phyloP scores from a whole-genome alignment of 2,329 filamentous ascomycete genomes.

The Hypoxylon sp. region DNA sequence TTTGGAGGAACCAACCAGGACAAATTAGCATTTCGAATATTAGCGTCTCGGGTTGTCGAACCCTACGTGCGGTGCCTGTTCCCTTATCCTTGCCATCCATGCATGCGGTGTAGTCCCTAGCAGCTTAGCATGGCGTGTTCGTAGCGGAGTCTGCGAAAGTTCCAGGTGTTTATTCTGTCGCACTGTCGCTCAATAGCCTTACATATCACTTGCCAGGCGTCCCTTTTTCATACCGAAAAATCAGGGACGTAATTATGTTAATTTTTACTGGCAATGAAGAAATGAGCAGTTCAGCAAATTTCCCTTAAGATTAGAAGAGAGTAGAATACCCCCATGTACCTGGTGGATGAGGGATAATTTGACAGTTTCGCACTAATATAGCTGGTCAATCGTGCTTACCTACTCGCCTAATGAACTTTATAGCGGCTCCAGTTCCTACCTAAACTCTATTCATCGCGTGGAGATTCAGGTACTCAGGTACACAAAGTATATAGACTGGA shows the following conservation, averaged over 20 bases:
- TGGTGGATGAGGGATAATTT: not conserved
- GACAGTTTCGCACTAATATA: conserved; percentile 3
- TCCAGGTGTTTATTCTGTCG: conserved; percentile 23
- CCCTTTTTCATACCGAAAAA: conserved; percentile 26
- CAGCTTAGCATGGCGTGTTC: conserved; percentile 26
- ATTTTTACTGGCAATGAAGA: conserved; percentile 16
- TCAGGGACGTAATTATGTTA: conserved; percentile 9
- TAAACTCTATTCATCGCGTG: not conserved
- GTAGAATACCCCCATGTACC: no score
- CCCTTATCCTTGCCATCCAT: conserved; percentile 12
- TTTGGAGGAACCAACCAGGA: conserved; percentile 24
- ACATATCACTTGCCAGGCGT: not conserved
- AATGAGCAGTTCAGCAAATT: not conserved
- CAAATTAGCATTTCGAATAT: conserved; percentile 15
- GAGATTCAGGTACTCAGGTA: not conserved
- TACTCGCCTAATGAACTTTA: conserved; percentile 9
- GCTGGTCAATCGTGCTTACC: not conserved
- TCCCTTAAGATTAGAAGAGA: conserved; percentile 6
- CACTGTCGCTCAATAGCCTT: conserved; percentile 25
- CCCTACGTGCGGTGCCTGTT: conserved; percentile 41
- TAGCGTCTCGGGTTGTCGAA: conserved; percentile 39
- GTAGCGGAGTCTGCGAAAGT: conserved; percentile 21
- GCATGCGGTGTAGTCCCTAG: conserved; percentile 18
- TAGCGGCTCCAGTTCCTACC: not conserved
- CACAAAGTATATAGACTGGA: not conserved